These are phyloP conservation scores for Chrysoporthe deuterocubensis DNA, from an alignment of 2,329 filamentous ascomycete species.

Conservation along the genomic window DNA sequence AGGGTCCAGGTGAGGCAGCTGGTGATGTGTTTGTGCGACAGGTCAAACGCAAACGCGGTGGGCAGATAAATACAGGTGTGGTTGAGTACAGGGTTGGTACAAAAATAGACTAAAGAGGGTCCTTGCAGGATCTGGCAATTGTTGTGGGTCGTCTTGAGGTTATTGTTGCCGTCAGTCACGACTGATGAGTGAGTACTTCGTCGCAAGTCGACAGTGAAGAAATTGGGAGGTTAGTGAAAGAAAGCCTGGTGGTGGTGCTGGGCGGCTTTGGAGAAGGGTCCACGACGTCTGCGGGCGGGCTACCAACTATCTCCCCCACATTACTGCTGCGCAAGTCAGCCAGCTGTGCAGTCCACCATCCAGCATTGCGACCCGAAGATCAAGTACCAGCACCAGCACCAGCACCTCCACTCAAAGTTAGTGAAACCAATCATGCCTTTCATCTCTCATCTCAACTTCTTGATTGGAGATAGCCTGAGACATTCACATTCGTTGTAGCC, in stretches of 20 bases:
- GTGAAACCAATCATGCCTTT: background rate
- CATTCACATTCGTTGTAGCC: background rate
- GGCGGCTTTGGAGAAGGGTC: background rate
- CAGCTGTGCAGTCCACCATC: background rate
- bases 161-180: conserved; percentile 1
- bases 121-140: background rate
- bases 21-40: conserved; percentile 4
- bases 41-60: background rate
- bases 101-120: background rate
- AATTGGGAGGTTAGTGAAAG: conserved; percentile 7
- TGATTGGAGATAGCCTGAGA: background rate
- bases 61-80: conserved; percentile 4
- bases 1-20: conserved; percentile 8
- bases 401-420: background rate
- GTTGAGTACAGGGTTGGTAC: conserved; percentile 6
- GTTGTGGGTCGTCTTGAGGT: conserved; percentile 1
- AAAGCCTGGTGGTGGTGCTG: background rate
- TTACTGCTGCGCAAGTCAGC: background rate
- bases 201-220: conserved; percentile 2
- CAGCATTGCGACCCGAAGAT: background rate
- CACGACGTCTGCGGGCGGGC: conserved; percentile 1
- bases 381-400: background rate
- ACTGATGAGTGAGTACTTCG: background rate
- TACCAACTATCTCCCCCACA: background rate
- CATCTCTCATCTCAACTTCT: background rate